Evolutionary conservation across 1,139 yeast genomes (phyloP).

Genomic region (Lizanozyma gosingica): DNA sequence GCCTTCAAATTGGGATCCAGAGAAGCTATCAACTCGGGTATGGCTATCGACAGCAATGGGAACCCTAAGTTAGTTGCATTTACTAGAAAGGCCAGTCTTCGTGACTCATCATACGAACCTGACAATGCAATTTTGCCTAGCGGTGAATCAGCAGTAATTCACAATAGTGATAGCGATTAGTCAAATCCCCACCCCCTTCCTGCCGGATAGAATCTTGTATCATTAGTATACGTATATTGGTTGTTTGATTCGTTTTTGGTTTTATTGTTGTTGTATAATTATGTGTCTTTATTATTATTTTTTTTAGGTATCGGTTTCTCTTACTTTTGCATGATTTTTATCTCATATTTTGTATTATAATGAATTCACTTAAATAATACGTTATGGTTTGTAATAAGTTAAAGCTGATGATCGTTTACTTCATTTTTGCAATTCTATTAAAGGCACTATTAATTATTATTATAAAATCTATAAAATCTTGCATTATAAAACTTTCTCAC

Average conservation of each 20-base stretch:
- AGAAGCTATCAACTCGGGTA: conserved; percentile 8
- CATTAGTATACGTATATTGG: too few species aligned
- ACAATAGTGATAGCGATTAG: conserved; percentile 26
- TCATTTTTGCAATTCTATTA: not conserved
- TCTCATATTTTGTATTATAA: conserved; percentile 11
- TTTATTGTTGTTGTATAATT: not conserved
- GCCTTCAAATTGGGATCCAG: conserved; percentile 9
- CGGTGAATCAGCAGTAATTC: conserved; percentile 31
- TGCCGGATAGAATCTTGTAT: too few species aligned
- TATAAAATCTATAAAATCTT: not conserved
- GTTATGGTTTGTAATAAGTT: too few species aligned
- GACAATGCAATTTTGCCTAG: conserved; percentile 13
- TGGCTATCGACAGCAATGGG: conserved; percentile 1
- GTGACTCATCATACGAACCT: conserved; percentile 26
- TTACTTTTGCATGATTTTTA: not conserved
- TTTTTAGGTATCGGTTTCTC: not conserved
- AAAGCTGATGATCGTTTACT: too few species aligned
- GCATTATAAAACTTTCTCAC: not conserved
- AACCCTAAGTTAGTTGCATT: conserved; percentile 46
- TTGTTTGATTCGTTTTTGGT: conserved; percentile 1
- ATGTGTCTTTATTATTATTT: not conserved
- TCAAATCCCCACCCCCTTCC: too few species aligned
- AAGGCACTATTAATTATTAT: not conserved
- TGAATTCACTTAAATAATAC: not conserved
- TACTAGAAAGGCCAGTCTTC: conserved; percentile 39